A percentile compares a stretch with the other conserved stretches of the same genome.
These are phyloP conservation scores for Mucor velutinosus DNA, from an alignment of 371 early-diverging fungal species.

Conservation along the genomic window DNA sequence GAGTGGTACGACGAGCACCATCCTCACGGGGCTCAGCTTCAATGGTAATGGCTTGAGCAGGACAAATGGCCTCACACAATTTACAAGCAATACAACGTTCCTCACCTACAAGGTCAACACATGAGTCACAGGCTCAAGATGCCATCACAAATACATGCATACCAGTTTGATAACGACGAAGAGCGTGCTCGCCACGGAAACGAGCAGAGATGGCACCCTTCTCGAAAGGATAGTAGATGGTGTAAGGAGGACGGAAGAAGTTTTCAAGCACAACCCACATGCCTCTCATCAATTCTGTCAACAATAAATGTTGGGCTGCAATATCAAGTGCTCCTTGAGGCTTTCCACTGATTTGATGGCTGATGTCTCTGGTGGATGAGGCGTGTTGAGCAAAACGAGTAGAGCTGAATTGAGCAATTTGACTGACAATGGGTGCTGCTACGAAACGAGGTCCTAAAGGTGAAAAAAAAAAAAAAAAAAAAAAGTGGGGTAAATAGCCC, in stretches of 20 bases:
- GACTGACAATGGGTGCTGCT: slow-evolving; percentile 39
- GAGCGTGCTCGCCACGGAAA: slow-evolving; percentile 97
- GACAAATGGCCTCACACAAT: slow-evolving; percentile 97
- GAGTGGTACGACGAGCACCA: slow-evolving; percentile 93
- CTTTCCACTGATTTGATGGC: slow-evolving; percentile 38
- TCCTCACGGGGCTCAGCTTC: slow-evolving; percentile 97
- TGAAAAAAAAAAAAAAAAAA: background rate
- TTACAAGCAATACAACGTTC: slow-evolving; percentile 99
- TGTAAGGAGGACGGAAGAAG: slow-evolving; percentile 96
- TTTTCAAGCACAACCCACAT: slow-evolving; percentile 92
- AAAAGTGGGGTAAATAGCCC: background rate
- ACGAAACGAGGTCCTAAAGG: slow-evolving; percentile 33
- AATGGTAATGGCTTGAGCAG: slow-evolving; percentile 98
- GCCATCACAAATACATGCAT: background rate
- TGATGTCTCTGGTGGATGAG: slow-evolving; percentile 28
- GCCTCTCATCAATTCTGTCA: slow-evolving; percentile 92
- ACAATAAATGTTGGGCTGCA: slow-evolving; percentile 81
- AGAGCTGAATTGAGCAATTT: slow-evolving; percentile 45
- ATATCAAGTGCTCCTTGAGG: slow-evolving; percentile 66
- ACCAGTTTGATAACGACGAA: slow-evolving; percentile 96
- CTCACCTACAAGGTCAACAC: slow-evolving; percentile 71
- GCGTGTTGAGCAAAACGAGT: slow-evolving; percentile 37
- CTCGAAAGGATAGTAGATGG: slow-evolving; percentile 95
- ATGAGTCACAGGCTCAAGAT: background rate
- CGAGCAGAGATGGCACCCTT: slow-evolving; percentile 93